Conservation (phyloP, 2,329 filamentous ascomycete genomes). For the Nemania abortiva region DNA sequence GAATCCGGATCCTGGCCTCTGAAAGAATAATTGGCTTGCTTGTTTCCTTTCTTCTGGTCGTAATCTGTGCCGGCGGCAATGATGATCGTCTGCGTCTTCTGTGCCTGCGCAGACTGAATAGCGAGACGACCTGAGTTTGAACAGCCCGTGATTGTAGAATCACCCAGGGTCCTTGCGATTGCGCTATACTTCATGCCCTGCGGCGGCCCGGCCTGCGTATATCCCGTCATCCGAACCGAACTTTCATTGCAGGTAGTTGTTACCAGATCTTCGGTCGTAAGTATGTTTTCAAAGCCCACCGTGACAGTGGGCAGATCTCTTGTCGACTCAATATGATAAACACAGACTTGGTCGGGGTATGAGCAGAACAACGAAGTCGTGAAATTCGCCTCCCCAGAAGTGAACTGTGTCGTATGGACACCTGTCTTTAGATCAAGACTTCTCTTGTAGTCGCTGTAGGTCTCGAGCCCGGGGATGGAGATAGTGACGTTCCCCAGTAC, state of each 20-base stretch:
- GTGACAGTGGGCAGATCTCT: slow-evolving; percentile 55
- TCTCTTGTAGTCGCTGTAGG: slow-evolving; percentile 40
- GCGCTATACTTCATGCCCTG: slow-evolving; percentile 38
- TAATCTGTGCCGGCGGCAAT: slow-evolving; percentile 63
- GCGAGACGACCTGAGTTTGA: slow-evolving; percentile 40
- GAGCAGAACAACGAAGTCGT: slow-evolving; percentile 59
- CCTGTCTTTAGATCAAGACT: slow-evolving; percentile 59
- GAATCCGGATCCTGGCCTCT: slow-evolving; percentile 59
- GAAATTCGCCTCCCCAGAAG: slow-evolving; percentile 50
- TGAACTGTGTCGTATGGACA: slow-evolving; percentile 52
- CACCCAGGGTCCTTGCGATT: slow-evolving; percentile 21
- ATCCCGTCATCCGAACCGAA: slow-evolving; percentile 30
- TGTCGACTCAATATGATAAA: slow-evolving; percentile 45
- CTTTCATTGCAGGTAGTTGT: slow-evolving; percentile 6
- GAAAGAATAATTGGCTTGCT: slow-evolving; percentile 60
- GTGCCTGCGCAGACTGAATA: slow-evolving; percentile 44
- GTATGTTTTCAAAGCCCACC: slow-evolving; percentile 58
- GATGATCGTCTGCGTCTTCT: slow-evolving; percentile 54
- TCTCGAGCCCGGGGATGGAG: slow-evolving; percentile 49
- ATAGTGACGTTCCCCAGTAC: slow-evolving; percentile 62
- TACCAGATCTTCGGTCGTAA: slow-evolving; percentile 40
- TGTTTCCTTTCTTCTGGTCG: slow-evolving; percentile 62
- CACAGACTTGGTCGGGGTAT: slow-evolving; percentile 55
- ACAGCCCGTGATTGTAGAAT: slow-evolving; percentile 31
- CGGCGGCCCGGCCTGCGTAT: slow-evolving; percentile 25